A percentile compares a stretch with the other conserved stretches of the same genome.
phyloP scores from a whole-genome alignment of 2,329 filamentous ascomycete genomes.

The Alternaria sp. region DNA sequence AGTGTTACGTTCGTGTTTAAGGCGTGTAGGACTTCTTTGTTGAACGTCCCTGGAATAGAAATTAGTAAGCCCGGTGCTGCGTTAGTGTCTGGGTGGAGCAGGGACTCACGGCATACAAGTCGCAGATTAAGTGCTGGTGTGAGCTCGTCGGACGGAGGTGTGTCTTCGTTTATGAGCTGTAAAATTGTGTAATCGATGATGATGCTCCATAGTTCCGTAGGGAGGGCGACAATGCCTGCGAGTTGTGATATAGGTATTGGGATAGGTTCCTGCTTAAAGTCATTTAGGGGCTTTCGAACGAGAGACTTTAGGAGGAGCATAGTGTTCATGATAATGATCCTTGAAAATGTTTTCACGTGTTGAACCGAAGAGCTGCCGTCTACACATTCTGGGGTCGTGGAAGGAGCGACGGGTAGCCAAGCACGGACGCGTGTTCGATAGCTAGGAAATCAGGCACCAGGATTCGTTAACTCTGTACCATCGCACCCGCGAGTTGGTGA shows the following conservation, averaged over 20 bases:
- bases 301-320: fast-evolving
- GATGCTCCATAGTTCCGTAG: neutral
- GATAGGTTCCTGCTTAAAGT: neutral
- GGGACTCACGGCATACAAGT: neutral
- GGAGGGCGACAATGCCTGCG: neutral
- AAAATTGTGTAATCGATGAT: neutral
- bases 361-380: no score
- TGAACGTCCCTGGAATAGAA: neutral
- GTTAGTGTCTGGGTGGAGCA: neutral
- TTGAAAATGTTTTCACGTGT: no score
- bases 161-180: neutral
- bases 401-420: neutral
- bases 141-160: neutral
- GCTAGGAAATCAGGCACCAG: neutral
- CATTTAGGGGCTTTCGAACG: neutral
- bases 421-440: neutral
- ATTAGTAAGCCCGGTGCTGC: neutral
- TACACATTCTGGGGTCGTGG: neutral
- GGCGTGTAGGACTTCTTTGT: neutral
- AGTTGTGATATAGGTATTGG: neutral
- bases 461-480: neutral
- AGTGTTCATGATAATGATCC: neutral
- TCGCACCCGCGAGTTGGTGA: neutral
- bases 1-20: neutral
- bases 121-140: neutral